Conservation (phyloP, 164 flowering plant genomes). For the Sextonia rubra region DNA sequence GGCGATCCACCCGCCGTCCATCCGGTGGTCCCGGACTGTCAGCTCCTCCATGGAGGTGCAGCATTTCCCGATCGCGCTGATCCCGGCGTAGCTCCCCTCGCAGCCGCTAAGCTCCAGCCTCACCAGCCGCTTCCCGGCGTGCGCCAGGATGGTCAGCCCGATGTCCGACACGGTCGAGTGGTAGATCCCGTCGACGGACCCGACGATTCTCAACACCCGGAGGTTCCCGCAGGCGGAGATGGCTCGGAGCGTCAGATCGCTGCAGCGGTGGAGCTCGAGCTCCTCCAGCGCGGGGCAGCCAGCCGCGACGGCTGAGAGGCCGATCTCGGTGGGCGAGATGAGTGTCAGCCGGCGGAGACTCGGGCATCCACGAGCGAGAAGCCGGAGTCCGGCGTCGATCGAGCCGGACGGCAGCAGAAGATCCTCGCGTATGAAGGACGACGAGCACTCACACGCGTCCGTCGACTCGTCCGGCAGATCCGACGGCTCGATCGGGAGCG, state of each 20-base stretch:
- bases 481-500: slow-evolving; percentile 35
- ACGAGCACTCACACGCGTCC: neutral
- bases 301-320: slow-evolving; percentile 60
- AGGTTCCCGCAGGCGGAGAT: slow-evolving; percentile 66
- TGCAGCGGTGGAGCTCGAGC: slow-evolving; percentile 74
- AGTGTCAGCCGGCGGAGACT: slow-evolving; percentile 63
- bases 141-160: slow-evolving; percentile 86
- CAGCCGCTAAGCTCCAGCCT: slow-evolving; percentile 88
- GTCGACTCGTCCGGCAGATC: slow-evolving; percentile 12
- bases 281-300: slow-evolving; percentile 77
- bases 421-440: slow-evolving; percentile 20
- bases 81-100: slow-evolving; percentile 94
- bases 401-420: slow-evolving; percentile 28
- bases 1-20: slow-evolving; percentile 93
- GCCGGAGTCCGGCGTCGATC: slow-evolving; percentile 54
- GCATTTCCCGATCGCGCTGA: slow-evolving; percentile 83
- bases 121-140: slow-evolving; percentile 79
- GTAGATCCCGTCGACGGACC: slow-evolving; percentile 58
- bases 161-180: slow-evolving; percentile 60
- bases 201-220: slow-evolving; percentile 71
- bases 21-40: slow-evolving; percentile 57
- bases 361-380: slow-evolving; percentile 60
- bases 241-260: slow-evolving; percentile 54
- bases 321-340: slow-evolving; percentile 52
- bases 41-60: slow-evolving; percentile 90